Base-by-base conservation (phyloP, 2,329 filamentous ascomycete genomes). In the Zelopaecilomyces penicillatus region DNA sequence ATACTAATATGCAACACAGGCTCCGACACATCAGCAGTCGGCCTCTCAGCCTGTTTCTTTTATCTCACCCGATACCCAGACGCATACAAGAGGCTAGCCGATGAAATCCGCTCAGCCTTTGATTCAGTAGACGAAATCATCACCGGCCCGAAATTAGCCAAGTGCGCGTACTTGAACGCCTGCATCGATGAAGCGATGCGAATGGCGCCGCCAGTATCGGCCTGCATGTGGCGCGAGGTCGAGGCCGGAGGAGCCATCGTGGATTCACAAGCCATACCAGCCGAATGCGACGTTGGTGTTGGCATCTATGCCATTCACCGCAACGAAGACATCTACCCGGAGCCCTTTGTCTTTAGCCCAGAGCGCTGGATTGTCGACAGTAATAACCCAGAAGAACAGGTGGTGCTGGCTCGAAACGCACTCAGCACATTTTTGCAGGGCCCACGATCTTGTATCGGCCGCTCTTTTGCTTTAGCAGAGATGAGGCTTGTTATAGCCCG, bases 1-100 rank as follows among this genome's bases (percentile, higher is more conserved):
- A 54, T 9, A 52, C 54, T 2, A 53, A 53, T 51, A 44, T 32
- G 36, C 4, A 7, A 30, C 39, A 11, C 6, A 49, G 65, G 63
- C 0, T 57, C 60, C 12, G 68, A 71, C 42, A 71, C 68, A 1
- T 62, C 66, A 1, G 59, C 64, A 1, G 65, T 62, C 3, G 56
- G 61, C 7, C 47, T 71, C 19, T 52, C 66, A 4, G 57, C 60
- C 0, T 53, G 57, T 0, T 57, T 67, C 32, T 68, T 66, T 53
- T 71, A 71, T 47, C 55, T 73, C 2, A 48, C 54, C 52, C 33
- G 61, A 66, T 46, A 58, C 60, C 2, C 46, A 52, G 2, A 54
- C 52, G 34, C 27, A 3, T 54, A 65, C 19, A 48, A 52, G 5
- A 62, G 54, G 37, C 49, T 66, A 6, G 50, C 52, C 5, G 47